Conservation (phyloP, 148 eudicot genomes). For the Camellia granthamiana region DNA sequence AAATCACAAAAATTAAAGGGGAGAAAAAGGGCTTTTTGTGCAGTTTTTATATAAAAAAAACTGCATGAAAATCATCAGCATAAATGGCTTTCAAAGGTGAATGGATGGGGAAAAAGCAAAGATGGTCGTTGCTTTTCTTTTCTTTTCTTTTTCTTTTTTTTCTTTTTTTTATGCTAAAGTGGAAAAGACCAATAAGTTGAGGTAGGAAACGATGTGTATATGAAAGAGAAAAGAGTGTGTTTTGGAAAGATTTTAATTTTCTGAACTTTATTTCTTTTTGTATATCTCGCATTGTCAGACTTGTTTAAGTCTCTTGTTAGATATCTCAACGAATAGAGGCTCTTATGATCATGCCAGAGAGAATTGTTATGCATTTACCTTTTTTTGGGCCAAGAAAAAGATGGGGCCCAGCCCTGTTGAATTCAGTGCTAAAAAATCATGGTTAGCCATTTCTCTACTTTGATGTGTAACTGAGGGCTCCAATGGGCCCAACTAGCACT, state of each 20-base stretch:
- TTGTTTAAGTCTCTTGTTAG: too few relatives aligned
- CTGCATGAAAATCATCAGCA: conserved; percentile 38
- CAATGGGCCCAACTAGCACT: conserved; percentile 9
- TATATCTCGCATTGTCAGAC: too few relatives aligned
- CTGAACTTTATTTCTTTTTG: neutral
- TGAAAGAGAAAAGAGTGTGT: conserved; percentile 13
- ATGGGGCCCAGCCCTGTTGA: conserved; percentile 21
- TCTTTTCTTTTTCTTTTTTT: neutral
- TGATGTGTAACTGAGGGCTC: conserved; percentile 3
- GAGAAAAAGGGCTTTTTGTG: conserved; percentile 10
- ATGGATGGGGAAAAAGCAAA: conserved; percentile 17
- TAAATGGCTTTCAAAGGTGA: conserved; percentile 14
- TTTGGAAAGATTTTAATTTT: conserved; percentile 13
- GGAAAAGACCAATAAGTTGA: conserved; percentile 12
- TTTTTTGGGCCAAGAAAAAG: neutral
- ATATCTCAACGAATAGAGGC: too few relatives aligned
- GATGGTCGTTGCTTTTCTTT: conserved; percentile 16
- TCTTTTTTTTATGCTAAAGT: conserved; percentile 11
- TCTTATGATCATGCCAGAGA: too few relatives aligned
- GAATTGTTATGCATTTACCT: too few relatives aligned
- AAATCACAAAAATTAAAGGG: conserved; percentile 15
- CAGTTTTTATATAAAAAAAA: conserved; percentile 10
- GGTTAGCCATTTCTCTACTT: neutral
- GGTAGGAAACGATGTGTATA: conserved; percentile 15
- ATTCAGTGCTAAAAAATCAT: conserved; percentile 7